These are phyloP conservation scores for Boletellus sp. DNA, from an alignment of 768 basidiomycete genomes.

Conservation along the genomic window DNA sequence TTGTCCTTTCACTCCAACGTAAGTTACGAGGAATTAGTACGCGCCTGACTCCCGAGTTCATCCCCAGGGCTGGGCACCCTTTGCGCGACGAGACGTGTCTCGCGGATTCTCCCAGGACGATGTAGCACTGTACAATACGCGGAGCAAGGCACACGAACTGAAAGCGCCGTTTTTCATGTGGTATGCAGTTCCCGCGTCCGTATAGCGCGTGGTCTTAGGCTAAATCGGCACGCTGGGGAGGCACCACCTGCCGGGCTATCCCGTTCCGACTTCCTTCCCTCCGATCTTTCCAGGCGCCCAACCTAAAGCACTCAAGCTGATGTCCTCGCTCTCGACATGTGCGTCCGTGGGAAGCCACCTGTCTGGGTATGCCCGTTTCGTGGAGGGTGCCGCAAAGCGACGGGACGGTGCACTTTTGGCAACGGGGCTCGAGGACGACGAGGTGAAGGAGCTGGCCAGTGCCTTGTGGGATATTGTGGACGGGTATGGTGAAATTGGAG, in stretches of 20 bases:
- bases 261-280: slow-evolving; percentile 61
- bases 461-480: slow-evolving; percentile 61
- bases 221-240: slow-evolving; percentile 30
- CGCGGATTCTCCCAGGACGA: slow-evolving; percentile 51
- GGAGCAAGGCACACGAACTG: slow-evolving; percentile 32
- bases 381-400: slow-evolving; percentile 42
- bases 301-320: slow-evolving; percentile 20
- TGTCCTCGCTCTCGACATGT: slow-evolving; percentile 48
- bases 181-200: slow-evolving; percentile 28
- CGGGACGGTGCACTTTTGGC: slow-evolving; percentile 32
- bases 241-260: slow-evolving; percentile 49
- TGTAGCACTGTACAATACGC: slow-evolving; percentile 37
- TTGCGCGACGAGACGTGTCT: slow-evolving; percentile 50
- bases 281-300: slow-evolving; percentile 33
- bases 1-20: slow-evolving; percentile 38
- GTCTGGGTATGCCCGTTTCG: slow-evolving; percentile 48
- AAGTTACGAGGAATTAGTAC: slow-evolving; percentile 1
- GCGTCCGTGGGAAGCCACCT: slow-evolving; percentile 41
- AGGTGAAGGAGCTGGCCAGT: slow-evolving; percentile 52
- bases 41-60: neutral
- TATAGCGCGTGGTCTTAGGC: neutral
- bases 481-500: slow-evolving; percentile 30
- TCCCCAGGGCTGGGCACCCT: slow-evolving; percentile 25
- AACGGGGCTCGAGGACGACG: slow-evolving; percentile 51
- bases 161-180: slow-evolving; percentile 33